Percentiles rank a stretch among this genome's conserved stretches.
Conservation (phyloP, 2,329 filamentous ascomycete species). For the Scytalidium lignicola region DNA sequence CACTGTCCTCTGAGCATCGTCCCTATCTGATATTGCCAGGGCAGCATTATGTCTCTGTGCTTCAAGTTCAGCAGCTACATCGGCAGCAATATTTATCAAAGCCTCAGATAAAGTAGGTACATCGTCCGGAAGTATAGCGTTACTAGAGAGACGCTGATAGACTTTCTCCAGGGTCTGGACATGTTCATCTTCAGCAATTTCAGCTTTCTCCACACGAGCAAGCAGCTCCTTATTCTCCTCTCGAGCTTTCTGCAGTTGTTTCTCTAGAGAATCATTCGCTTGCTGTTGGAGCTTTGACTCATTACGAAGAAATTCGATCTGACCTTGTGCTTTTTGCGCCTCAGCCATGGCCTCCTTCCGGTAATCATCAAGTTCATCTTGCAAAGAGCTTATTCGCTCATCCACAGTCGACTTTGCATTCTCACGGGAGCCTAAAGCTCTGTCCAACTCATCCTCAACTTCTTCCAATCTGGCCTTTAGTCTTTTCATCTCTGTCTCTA, state of each 20-base stretch:
- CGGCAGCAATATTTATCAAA: slow-evolving; percentile 52
- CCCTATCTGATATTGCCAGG: slow-evolving; percentile 59
- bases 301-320: slow-evolving; percentile 58
- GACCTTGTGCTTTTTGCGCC: slow-evolving; percentile 52
- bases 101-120: slow-evolving; percentile 53
- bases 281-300: slow-evolving; percentile 56
- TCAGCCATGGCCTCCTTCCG: slow-evolving; percentile 54
- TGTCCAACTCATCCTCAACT: slow-evolving; percentile 85
- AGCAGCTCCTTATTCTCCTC: slow-evolving; percentile 49
- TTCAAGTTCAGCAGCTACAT: slow-evolving; percentile 54
- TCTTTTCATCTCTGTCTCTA: slow-evolving; percentile 74
- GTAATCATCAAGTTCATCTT: slow-evolving; percentile 64
- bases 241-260: slow-evolving; percentile 48
- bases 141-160: slow-evolving; percentile 52
- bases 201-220: slow-evolving; percentile 44
- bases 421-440: slow-evolving; percentile 75
- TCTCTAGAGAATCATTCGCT: slow-evolving; percentile 52
- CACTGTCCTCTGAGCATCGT: slow-evolving; percentile 49
- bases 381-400: slow-evolving; percentile 61
- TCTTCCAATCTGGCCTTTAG: slow-evolving; percentile 79
- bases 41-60: slow-evolving; percentile 55
- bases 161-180: slow-evolving; percentile 52
- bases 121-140: slow-evolving; percentile 49
- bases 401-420: slow-evolving; percentile 71
- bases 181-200: slow-evolving; percentile 48